Evolutionary conservation across 257 asterid genomes (phyloP).

Genomic region (Asclepias syriaca): DNA sequence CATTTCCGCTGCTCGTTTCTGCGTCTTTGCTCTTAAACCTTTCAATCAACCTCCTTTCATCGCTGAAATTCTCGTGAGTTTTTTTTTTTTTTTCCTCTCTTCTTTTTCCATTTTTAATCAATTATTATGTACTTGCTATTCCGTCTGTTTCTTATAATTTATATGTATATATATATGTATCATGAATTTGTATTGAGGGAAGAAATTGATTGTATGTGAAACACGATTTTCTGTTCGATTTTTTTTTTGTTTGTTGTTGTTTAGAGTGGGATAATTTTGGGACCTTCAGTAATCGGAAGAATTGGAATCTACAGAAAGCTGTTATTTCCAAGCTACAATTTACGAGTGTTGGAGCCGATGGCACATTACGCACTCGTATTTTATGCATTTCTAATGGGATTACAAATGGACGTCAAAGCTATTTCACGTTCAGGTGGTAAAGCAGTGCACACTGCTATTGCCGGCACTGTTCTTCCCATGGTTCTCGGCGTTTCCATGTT

Average conservation of each 20-base stretch:
- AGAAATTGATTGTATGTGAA: not conserved
- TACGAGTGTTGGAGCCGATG: constrained; percentile 69
- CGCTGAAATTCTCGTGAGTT: constrained; percentile 68
- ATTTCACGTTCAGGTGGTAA: constrained; percentile 49
- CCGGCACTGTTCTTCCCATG: constrained; percentile 60
- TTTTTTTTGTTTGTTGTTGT: not conserved
- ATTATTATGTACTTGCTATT: too few relatives aligned
- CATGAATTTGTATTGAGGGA: too few relatives aligned
- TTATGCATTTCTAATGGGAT: constrained; percentile 71
- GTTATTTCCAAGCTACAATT: constrained; percentile 58
- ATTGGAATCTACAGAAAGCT: constrained; percentile 23
- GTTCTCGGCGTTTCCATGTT: constrained; percentile 37
- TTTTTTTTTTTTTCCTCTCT: too few relatives aligned
- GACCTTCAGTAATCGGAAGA: constrained; percentile 71
- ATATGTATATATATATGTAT: too few relatives aligned
- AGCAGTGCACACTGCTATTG: constrained; percentile 44
- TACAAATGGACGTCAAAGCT: constrained; percentile 59
- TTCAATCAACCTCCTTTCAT: constrained; percentile 72
- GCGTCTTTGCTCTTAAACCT: constrained; percentile 44
- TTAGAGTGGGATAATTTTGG: constrained; percentile 75
- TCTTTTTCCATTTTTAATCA: not conserved
- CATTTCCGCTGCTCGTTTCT: constrained; percentile 44
- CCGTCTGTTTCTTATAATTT: too few relatives aligned
- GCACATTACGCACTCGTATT: constrained; percentile 65
- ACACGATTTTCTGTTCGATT: not conserved